Conservation (phyloP, 1,139 yeast genomes). For the Pichia sp. region DNA sequence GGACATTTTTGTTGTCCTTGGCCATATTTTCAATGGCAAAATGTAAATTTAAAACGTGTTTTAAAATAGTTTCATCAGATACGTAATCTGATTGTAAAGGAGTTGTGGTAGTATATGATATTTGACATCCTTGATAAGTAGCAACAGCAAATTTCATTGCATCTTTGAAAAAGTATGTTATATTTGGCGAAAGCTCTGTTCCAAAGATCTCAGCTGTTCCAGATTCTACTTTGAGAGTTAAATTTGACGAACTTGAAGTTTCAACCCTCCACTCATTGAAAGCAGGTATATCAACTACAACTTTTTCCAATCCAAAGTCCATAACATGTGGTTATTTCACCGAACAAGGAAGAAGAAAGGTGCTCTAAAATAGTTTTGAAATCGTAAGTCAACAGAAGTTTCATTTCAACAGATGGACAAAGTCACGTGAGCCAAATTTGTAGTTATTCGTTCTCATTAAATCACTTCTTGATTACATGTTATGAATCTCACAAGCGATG, state of each 20-base stretch:
- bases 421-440: too few species aligned
- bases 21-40: slow-evolving; percentile 55
- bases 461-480: too few species aligned
- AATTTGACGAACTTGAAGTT: slow-evolving; percentile 48
- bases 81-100: slow-evolving; percentile 44
- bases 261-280: slow-evolving; percentile 84
- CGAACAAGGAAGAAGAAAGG: neutral
- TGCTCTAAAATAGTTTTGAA: too few species aligned
- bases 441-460: too few species aligned
- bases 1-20: slow-evolving; percentile 17
- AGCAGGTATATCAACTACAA: slow-evolving; percentile 31
- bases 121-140: slow-evolving; percentile 50
- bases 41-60: slow-evolving; percentile 50
- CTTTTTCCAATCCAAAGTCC: slow-evolving; percentile 17
- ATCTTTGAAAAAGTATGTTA: slow-evolving; percentile 54
- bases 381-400: too few species aligned
- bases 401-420: too few species aligned
- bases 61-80: slow-evolving; percentile 52
- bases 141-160: slow-evolving; percentile 49
- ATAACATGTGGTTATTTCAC: neutral
- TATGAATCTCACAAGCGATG: too few species aligned
- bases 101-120: slow-evolving; percentile 35
- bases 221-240: slow-evolving; percentile 47
- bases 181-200: slow-evolving; percentile 75
- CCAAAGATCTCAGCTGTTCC: slow-evolving; percentile 92